A percentile compares a stretch with the other conserved stretches of the same genome.
Evolutionary conservation across 495 filamentous ascomycete species (phyloP).

Genomic region (Corynascus novoguineensis): DNA sequence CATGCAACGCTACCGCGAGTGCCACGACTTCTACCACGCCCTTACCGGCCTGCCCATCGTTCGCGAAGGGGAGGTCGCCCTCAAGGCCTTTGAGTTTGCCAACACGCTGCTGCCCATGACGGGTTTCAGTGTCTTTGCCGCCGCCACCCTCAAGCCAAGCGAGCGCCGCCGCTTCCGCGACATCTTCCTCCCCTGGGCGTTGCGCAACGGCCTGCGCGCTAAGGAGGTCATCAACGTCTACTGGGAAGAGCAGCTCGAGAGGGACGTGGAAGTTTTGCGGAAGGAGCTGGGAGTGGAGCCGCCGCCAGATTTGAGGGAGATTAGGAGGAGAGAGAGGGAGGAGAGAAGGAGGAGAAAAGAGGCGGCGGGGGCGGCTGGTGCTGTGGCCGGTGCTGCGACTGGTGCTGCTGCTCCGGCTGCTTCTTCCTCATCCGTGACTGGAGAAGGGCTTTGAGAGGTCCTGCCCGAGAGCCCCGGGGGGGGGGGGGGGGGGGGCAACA

Average conservation of each 20-base stretch:
- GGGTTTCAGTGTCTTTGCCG: conserved; percentile 57
- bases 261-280: conserved; percentile 72
- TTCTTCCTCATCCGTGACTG: too few species aligned
- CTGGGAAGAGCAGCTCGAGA: conserved; percentile 93
- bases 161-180: conserved; percentile 68
- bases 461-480: too few species aligned
- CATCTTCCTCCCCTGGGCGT: conserved; percentile 84
- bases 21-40: conserved; percentile 97
- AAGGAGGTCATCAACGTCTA: conserved; percentile 93
- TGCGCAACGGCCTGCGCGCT: conserved; percentile 68
- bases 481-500: conserved; percentile 20
- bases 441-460: too few species aligned
- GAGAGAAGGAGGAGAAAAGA: conserved; percentile 62
- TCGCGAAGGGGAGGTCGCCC: conserved; percentile 85
- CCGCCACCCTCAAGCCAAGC: conserved; percentile 69
- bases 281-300: conserved; percentile 71
- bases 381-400: too few species aligned
- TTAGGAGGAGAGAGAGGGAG: conserved; percentile 62
- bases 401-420: too few species aligned
- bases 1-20: conserved; percentile 97
- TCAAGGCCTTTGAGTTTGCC: conserved; percentile 94
- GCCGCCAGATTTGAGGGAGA: conserved; percentile 83
- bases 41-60: conserved; percentile 88
- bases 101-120: conserved; percentile 96
- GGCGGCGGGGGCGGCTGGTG: conserved; percentile 18